Evolutionary conservation across 495 filamentous ascomycete genomes (phyloP).

Genomic region (Gamarada debralockiae): DNA sequence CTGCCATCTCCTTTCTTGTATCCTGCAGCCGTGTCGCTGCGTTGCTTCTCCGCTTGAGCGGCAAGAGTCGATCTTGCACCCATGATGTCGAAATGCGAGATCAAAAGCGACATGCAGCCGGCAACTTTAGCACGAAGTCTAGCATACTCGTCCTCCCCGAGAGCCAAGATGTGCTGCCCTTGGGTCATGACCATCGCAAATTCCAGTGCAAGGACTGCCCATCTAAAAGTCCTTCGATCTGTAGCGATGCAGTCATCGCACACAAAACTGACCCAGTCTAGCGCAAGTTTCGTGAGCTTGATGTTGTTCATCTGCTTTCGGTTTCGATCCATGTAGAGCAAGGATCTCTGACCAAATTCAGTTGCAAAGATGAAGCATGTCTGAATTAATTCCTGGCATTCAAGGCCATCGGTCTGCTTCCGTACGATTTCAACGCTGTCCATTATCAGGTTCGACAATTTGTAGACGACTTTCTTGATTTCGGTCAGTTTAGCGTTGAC

Average conservation of each 20-base stretch:
- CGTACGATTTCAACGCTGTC: slow-evolving; percentile 93
- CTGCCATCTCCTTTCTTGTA: slow-evolving; percentile 72
- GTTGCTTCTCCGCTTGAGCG: slow-evolving; percentile 84
- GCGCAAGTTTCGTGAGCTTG: slow-evolving; percentile 83
- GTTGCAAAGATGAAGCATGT: slow-evolving; percentile 99
- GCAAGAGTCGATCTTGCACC: slow-evolving; percentile 89
- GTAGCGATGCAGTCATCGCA: slow-evolving; percentile 94
- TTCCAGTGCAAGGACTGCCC: slow-evolving; percentile 92
- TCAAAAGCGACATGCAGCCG: slow-evolving; percentile 95
- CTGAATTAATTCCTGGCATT: slow-evolving; percentile 94
- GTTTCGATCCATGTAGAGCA: slow-evolving; percentile 90
- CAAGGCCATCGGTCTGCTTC: slow-evolving; percentile 74
- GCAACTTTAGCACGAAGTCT: slow-evolving; percentile 81
- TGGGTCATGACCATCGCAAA: slow-evolving; percentile 97
- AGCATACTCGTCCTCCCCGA: slow-evolving; percentile 82
- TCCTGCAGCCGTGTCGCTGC: slow-evolving; percentile 71
- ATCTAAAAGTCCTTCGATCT: slow-evolving; percentile 94
- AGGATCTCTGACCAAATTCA: slow-evolving; percentile 92
- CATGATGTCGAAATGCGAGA: slow-evolving; percentile 99
- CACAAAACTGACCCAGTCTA: slow-evolving; percentile 97
- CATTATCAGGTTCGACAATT: slow-evolving; percentile 98
- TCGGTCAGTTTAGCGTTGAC: slow-evolving; percentile 90
- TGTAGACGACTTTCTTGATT: slow-evolving; percentile 94
- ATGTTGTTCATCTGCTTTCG: slow-evolving; percentile 93
- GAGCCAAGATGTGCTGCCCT: slow-evolving; percentile 82